These are phyloP conservation scores for Mycena floridula DNA, from an alignment of 768 basidiomycete species.

Conservation along the genomic window DNA sequence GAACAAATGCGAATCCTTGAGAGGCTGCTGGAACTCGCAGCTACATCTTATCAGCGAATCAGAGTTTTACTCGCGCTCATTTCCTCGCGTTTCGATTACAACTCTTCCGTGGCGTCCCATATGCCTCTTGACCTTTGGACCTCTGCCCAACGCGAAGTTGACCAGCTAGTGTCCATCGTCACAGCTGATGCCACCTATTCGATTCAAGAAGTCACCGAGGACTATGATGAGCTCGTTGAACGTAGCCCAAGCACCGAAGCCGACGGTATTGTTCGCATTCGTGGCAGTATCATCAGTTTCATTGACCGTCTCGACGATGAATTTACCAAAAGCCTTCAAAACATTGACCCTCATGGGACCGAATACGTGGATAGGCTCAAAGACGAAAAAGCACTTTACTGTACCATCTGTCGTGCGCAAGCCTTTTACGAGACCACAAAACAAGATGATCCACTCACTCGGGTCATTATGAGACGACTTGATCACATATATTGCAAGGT, in stretches of 20 bases:
- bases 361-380: constrained; percentile 97
- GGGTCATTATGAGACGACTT: constrained; percentile 90
- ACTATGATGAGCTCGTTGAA: constrained; percentile 89
- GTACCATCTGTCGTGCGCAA: constrained; percentile 89
- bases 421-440: constrained; percentile 81
- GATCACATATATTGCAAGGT: constrained; percentile 99
- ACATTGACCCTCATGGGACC: constrained; percentile 98
- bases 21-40: constrained; percentile 77
- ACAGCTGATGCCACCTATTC: constrained; percentile 67
- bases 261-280: constrained; percentile 74
- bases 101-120: constrained; percentile 74
- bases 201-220: constrained; percentile 80
- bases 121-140: constrained; percentile 95
- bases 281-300: constrained; percentile 94
- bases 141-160: constrained; percentile 80
- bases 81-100: constrained; percentile 96
- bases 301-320: constrained; percentile 97
- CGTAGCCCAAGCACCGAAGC: constrained; percentile 69
- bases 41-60: constrained; percentile 87
- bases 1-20: constrained; percentile 93
- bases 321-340: constrained; percentile 95
- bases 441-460: constrained; percentile 72
- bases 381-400: constrained; percentile 92
- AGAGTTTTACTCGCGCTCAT: constrained; percentile 91
- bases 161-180: constrained; percentile 79